Base-by-base conservation (phyloP, 176 grass and related monocot genomes). In the Avena atlantica region DNA sequence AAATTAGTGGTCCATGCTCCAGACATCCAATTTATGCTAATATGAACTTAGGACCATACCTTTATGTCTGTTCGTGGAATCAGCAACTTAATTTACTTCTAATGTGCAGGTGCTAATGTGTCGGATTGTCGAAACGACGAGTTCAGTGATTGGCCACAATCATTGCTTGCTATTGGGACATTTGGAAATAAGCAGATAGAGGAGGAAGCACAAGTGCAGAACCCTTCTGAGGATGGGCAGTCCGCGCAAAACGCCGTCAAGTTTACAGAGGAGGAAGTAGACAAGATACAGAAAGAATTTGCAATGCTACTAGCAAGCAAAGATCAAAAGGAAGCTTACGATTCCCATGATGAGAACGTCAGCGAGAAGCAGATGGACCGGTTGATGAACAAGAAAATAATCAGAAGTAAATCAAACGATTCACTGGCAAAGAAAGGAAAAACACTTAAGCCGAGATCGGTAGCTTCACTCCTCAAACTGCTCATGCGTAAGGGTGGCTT, bases 131-230 rank as follows among this genome's bases (percentile, higher is more conserved):
- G 78, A 29, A 86, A 91, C 4, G 92, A 92, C 4, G 93, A 95
- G 56, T 90, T 89, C 88, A 93, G 88, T 25, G 89, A 95, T 73
- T 92, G 87, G 86, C 93, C 91, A 68, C 90, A 90, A 81, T 83
- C 86, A 55, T 69, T 98, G 64, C 91, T 98, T 55, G 76, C 91
- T 23, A 95, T 98, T 8, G 95, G 95, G 57, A 98, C 95, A 84
- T 89, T 95, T 31, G 93, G 93, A 50, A 92, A 85, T 61, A 87
- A 85, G 77, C 73, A 91, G 61, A 78, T 92, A 5, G 83, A 89
- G 55, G 84, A 92, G 72, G 87, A 29, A 58, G 77, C 34, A 9
- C 55, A 76, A 70, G 83, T 37, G 17, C 19, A 80, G 81, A 78
- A 64, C 47, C 40, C 89, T 12, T 91, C 87, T 0, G 76, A 87